Conservation (phyloP, 495 filamentous ascomycete genomes). For the Astrothelium macrocarpum region DNA sequence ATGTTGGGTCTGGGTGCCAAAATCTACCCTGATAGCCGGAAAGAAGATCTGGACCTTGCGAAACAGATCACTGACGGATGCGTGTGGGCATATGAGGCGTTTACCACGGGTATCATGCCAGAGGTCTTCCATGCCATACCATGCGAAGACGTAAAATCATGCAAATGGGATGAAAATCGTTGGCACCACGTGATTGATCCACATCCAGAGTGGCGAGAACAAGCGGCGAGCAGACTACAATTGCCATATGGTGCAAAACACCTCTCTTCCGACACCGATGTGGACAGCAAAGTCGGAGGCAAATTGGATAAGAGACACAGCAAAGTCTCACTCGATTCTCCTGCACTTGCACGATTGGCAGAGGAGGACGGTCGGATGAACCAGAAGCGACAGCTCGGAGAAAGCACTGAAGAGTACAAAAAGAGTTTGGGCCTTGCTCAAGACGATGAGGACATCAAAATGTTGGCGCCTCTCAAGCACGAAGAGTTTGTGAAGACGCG, state of each 20-base stretch:
- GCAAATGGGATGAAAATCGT: conserved; percentile 31
- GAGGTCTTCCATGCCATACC: conserved; percentile 58
- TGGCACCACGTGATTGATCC: background rate
- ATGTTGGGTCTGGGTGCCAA: conserved; percentile 89
- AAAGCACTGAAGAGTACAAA: background rate
- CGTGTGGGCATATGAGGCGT: conserved; percentile 24
- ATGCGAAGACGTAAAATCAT: conserved; percentile 44
- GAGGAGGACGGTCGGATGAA: background rate
- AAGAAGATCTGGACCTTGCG: conserved; percentile 72
- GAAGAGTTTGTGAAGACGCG: conserved; percentile 52
- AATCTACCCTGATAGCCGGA: conserved; percentile 55
- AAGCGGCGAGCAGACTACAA: background rate
- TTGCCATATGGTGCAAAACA: conserved; percentile 1
- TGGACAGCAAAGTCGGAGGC: conserved; percentile 1
- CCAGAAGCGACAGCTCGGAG: conserved; percentile 6
- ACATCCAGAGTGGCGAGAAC: conserved; percentile 2
- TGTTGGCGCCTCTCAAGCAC: conserved; percentile 43
- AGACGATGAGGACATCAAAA: conserved; percentile 1
- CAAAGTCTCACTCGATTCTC: background rate
- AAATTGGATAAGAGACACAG: background rate
- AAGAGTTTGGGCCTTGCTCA: background rate
- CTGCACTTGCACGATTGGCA: background rate
- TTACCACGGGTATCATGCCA: conserved; percentile 52
- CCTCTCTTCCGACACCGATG: background rate
- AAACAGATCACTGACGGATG: conserved; percentile 42